These are phyloP conservation scores for Naganishia vaughanmartiniae DNA, from an alignment of 768 basidiomycete genomes.

Conservation along the genomic window DNA sequence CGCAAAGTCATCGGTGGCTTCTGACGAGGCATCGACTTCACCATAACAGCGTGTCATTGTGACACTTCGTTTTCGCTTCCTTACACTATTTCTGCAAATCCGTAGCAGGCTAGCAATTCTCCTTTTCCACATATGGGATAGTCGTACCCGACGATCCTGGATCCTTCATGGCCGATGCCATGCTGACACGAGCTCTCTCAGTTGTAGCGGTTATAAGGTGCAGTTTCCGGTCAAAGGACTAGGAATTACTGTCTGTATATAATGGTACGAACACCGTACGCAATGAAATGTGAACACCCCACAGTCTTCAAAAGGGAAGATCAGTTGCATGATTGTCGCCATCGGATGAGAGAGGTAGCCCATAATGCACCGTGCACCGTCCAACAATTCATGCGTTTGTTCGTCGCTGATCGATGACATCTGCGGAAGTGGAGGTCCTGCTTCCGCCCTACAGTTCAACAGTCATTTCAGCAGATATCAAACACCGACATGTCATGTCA, in stretches of 20 bases:
- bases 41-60: too few relatives aligned
- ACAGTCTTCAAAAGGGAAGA: neutral
- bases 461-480: neutral
- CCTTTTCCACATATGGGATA: neutral
- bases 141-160: neutral
- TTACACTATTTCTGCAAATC: neutral
- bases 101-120: neutral
- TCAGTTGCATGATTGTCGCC: too few relatives aligned
- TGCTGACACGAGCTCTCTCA: neutral
- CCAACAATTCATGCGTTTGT: too few relatives aligned
- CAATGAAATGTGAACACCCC: neutral
- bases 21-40: neutral
- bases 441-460: neutral
- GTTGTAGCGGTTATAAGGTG: neutral
- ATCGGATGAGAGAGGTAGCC: too few relatives aligned
- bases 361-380: too few relatives aligned
- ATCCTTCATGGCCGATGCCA: neutral
- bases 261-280: neutral
- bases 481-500: constrained; percentile 4
- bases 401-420: too few relatives aligned
- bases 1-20: constrained; percentile 16
- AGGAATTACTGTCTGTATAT: neutral
- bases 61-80: constrained; percentile 24
- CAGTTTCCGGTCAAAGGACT: constrained; percentile 19
- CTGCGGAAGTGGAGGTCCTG: neutral